Base-by-base conservation (phyloP, 495 filamentous ascomycete genomes). In the Neurospora sp. region DNA sequence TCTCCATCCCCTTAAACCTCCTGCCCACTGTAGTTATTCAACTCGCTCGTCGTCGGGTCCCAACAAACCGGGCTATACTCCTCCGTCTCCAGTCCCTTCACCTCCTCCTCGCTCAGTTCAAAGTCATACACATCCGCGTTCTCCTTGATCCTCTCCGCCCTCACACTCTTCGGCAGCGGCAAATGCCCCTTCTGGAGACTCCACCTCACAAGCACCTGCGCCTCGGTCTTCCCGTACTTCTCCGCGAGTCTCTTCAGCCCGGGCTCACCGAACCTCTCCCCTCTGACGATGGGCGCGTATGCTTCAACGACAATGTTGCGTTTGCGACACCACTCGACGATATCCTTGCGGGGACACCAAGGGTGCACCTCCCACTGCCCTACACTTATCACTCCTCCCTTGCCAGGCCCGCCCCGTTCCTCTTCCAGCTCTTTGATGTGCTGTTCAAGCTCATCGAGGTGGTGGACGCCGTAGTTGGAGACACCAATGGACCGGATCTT, bases 331-430 rank as follows among this genome's bases (percentile, higher is more conserved):
- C 94, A 97, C 69, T 89, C 84, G 12, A 89, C 89, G 39, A 98
- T 91, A 75, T 96, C 92, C 8, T 84, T 83, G 12, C 94, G 85
- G 4, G 89, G 84, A n/a, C 91, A 88, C 93, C 93, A 97, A 1
- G 94, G 94, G 78, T 98, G 95, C 20, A 98, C 83, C 82, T 98
- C 94, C 77, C 93, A 92, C 80, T 97, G 94, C 12, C 92, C 93
- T 8, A 97, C 92, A 69, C 88, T 90, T 76, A 98, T 86, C 27
- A 93, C 82, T 3, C 92, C 93, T 8, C 91, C 92, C 74, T 87
- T 85, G 12, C 53, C 53, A 0, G 48, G 48, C 4, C 87, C 86
- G 71, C 88, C 83, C 35, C 84, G 79, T 76, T 89, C 85, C 17
- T 75, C 78, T 75, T 91, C 89, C 7, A 89, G 82, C 78, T 90